Percentiles rank a stretch among this genome's conserved stretches.
phyloP scores from a whole-genome alignment of 192 early-diverging fungal species.

The Mortierella alpina region DNA sequence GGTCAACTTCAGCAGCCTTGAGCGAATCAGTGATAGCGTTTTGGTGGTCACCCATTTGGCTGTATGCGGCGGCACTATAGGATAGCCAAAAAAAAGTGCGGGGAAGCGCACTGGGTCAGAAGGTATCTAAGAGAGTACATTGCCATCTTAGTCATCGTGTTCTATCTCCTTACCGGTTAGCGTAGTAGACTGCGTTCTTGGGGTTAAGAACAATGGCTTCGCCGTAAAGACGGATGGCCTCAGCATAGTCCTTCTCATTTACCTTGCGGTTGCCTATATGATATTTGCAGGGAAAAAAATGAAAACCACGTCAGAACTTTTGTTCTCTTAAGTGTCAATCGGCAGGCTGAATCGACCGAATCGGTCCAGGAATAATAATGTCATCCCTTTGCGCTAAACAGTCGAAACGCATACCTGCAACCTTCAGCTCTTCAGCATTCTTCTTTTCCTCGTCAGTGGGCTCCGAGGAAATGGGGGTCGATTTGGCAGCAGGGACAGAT shows the following conservation, averaged over 20 bases:
- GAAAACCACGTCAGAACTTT: background rate
- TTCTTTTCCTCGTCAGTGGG: slow-evolving; percentile 75
- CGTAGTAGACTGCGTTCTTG: slow-evolving; percentile 94
- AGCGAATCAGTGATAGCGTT: slow-evolving; percentile 91
- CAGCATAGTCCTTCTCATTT: slow-evolving; percentile 81
- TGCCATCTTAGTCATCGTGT: background rate
- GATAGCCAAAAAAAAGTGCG: background rate
- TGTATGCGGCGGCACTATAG: slow-evolving; percentile 91
- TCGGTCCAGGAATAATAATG: no score
- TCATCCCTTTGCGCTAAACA: background rate
- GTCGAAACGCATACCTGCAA: slow-evolving; percentile 47
- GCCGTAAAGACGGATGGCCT: slow-evolving; percentile 90
- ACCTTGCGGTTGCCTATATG: slow-evolving; percentile 83
- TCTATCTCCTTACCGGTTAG: slow-evolving; percentile 78
- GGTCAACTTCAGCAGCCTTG: slow-evolving; percentile 85
- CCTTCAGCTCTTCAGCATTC: slow-evolving; percentile 92
- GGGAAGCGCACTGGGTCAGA: background rate
- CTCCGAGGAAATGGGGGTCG: slow-evolving; percentile 16
- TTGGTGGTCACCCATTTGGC: slow-evolving; percentile 86
- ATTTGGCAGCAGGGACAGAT: slow-evolving; percentile 24
- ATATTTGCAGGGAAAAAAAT: background rate
- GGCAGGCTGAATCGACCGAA: no score
- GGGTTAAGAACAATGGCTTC: slow-evolving; percentile 89
- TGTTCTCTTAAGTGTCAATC: background rate
- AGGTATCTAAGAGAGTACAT: background rate